Conservation (phyloP, 139 green algal species). For the Zygnema cylindricum region DNA sequence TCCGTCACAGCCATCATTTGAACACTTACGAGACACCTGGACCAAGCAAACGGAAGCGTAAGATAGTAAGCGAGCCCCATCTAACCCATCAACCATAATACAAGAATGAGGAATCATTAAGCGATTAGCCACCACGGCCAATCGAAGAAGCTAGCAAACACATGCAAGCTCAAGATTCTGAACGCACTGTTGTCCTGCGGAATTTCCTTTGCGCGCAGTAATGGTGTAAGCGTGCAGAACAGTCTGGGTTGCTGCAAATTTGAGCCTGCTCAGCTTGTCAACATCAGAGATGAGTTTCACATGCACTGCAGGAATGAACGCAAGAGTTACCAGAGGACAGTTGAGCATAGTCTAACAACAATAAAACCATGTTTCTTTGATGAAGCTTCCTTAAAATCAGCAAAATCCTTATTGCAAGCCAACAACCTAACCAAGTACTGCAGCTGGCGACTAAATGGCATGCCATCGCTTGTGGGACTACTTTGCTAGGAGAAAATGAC, state of each 20-base stretch:
- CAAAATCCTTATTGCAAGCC: too few species aligned
- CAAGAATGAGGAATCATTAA: neutral
- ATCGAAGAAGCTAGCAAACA: neutral
- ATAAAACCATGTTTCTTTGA: neutral
- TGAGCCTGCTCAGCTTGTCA: neutral
- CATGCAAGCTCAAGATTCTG: neutral
- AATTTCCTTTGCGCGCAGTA: constrained; percentile 28
- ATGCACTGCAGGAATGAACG: neutral
- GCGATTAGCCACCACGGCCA: neutral
- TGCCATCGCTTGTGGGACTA: too few species aligned
- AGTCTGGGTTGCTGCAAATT: neutral
- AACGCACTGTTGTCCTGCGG: constrained; percentile 10
- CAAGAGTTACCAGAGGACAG: neutral
- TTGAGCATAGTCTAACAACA: neutral
- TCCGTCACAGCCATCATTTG: neutral
- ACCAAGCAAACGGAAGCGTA: too few species aligned
- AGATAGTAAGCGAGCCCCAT: too few species aligned
- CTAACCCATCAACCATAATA: neutral
- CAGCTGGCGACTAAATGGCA: too few species aligned
- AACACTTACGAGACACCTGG: neutral
- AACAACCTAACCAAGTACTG: too few species aligned
- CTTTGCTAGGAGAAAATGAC: too few species aligned
- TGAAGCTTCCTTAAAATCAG: neutral
- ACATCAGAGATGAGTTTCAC: neutral
- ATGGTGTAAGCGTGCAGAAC: constrained; percentile 6